Conservation (phyloP, 495 filamentous ascomycete species). For the Geoglossum glabrum region DNA sequence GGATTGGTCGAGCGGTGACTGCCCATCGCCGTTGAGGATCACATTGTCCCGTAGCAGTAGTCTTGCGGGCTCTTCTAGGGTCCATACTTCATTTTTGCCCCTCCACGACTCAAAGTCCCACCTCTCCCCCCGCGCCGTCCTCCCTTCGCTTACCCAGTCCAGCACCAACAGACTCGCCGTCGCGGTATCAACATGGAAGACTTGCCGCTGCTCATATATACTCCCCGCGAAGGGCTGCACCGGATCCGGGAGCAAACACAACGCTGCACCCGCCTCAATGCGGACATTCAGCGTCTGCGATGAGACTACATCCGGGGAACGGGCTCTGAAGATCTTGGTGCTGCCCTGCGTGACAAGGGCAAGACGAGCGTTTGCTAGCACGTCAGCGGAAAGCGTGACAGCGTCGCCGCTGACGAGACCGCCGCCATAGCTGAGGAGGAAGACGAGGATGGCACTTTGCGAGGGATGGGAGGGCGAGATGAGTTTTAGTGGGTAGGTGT, state of each 20-base stretch:
- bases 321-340: slow-evolving; percentile 85
- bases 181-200: slow-evolving; percentile 40
- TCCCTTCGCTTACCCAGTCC: slow-evolving; percentile 83
- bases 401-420: slow-evolving; percentile 74
- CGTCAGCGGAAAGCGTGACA: slow-evolving; percentile 47
- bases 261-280: slow-evolving; percentile 37
- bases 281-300: slow-evolving; percentile 46
- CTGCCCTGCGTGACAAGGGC: slow-evolving; percentile 82
- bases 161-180: slow-evolving; percentile 53
- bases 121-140: slow-evolving; percentile 70
- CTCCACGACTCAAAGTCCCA: slow-evolving; percentile 66
- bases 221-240: slow-evolving; percentile 71
- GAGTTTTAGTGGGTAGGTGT: slow-evolving; percentile 89
- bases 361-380: slow-evolving; percentile 45
- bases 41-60: slow-evolving; percentile 69
- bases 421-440: slow-evolving; percentile 86
- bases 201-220: slow-evolving; percentile 63
- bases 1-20: slow-evolving; percentile 11
- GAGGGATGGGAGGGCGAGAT: slow-evolving; percentile 40
- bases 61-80: slow-evolving; percentile 21
- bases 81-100: slow-evolving; percentile 75
- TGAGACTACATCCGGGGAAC: slow-evolving; percentile 33
- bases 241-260: slow-evolving; percentile 90
- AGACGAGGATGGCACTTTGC: slow-evolving; percentile 34
- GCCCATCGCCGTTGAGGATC: slow-evolving; percentile 37